A percentile compares a stretch with the other conserved stretches of the same genome.
Evolutionary conservation across 805 yeast species (phyloP).

Genomic region (Suhomyces tanzawaensis): DNA sequence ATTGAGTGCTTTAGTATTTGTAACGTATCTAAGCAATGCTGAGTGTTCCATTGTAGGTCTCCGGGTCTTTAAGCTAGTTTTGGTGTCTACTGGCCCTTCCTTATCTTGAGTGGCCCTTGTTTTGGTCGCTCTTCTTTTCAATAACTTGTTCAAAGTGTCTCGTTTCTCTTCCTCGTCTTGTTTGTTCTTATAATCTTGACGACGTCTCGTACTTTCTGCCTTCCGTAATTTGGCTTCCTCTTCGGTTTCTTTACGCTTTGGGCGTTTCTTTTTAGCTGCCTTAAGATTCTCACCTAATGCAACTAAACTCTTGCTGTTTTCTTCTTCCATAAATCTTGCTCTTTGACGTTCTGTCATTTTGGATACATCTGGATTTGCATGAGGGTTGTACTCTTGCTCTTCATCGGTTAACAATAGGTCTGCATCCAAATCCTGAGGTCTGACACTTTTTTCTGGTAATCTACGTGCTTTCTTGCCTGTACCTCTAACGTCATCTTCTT

Average conservation of each 20-base stretch:
- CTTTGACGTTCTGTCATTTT: conserved; percentile 59
- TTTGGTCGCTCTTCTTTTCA: conserved; percentile 80
- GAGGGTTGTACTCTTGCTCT: conserved; percentile 44
- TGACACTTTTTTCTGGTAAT: conserved; percentile 14
- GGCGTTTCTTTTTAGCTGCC: conserved; percentile 35
- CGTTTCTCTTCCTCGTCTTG: conserved; percentile 88
- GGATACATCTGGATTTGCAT: conserved; percentile 40
- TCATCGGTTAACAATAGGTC: conserved; percentile 39
- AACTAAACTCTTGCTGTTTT: conserved; percentile 21
- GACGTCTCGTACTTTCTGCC: conserved; percentile 83
- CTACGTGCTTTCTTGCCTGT: conserved; percentile 8
- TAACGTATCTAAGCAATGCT: conserved; percentile 44
- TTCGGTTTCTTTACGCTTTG: conserved; percentile 64
- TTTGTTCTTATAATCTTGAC: conserved; percentile 80
- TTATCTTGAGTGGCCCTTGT: conserved; percentile 43
- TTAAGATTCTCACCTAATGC: conserved; percentile 27
- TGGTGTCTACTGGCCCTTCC: conserved; percentile 23
- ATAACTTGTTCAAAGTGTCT: conserved; percentile 82
- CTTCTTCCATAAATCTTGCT: conserved; percentile 40
- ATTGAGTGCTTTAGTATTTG: conserved; percentile 14
- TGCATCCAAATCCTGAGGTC: conserved; percentile 33
- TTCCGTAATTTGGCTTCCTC: conserved; percentile 80
- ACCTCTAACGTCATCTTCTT: conserved; percentile 8
- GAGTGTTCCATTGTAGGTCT: conserved; percentile 46
- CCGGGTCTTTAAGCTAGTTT: conserved; percentile 29